Conservation (phyloP, 768 basidiomycete species). For the Mycena amicta region DNA sequence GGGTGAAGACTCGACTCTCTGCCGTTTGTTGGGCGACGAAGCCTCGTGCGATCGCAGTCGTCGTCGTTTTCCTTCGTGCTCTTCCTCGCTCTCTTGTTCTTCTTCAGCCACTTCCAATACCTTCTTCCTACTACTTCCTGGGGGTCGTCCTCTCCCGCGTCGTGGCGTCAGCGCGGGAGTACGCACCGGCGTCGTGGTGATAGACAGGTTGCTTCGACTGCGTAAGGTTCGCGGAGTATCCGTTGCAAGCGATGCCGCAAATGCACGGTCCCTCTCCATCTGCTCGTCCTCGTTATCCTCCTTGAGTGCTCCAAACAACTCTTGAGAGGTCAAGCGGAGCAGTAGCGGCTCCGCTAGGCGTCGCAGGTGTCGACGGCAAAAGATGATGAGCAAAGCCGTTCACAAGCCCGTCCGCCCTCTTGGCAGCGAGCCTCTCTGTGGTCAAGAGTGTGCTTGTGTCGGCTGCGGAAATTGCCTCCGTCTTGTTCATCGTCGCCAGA, state of each 20-base stretch:
- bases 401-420: background rate
- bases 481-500: slow-evolving; percentile 48
- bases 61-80: too few species aligned
- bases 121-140: slow-evolving; percentile 21
- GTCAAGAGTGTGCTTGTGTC: slow-evolving; percentile 19
- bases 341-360: slow-evolving; percentile 13
- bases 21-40: slow-evolving; percentile 49
- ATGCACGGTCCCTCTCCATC: slow-evolving; percentile 16
- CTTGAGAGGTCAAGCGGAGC: background rate
- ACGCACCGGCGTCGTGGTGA: slow-evolving; percentile 8
- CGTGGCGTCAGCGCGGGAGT: background rate
- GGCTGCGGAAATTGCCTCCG: slow-evolving; percentile 19
- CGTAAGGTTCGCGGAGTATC: slow-evolving; percentile 17
- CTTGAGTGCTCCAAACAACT: too few species aligned
- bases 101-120: slow-evolving; percentile 4
- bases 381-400: slow-evolving; percentile 1
- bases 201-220: slow-evolving; percentile 7
- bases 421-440: slow-evolving; percentile 9
- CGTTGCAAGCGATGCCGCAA: slow-evolving; percentile 13
- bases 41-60: too few species aligned
- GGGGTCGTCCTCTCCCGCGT: slow-evolving; percentile 13
- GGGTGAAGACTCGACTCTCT: slow-evolving; percentile 44
- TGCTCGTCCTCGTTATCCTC: slow-evolving; percentile 8
- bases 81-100: slow-evolving; percentile 15
- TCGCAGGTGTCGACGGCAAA: slow-evolving; percentile 6